These are phyloP conservation scores for Coprinopsis strossmayeri DNA, from an alignment of 768 basidiomycete species.

Conservation along the genomic window DNA sequence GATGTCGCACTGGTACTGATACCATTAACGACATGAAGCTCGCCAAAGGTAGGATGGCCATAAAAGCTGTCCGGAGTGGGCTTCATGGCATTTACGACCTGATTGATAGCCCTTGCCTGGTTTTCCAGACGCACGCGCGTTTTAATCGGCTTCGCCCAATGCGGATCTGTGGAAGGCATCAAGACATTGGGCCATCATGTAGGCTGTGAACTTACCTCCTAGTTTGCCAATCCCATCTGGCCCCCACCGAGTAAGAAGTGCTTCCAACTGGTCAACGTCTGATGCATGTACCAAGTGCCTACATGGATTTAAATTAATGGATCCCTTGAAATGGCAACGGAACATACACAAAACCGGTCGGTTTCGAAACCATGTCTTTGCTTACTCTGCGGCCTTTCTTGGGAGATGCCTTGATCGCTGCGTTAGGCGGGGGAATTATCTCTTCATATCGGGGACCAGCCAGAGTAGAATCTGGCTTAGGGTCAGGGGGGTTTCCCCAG, in stretches of 20 bases:
- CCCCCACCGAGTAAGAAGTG: slow-evolving; percentile 81
- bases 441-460: slow-evolving; percentile 71
- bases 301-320: slow-evolving; percentile 19
- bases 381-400: slow-evolving; percentile 64
- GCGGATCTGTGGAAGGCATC: slow-evolving; percentile 52
- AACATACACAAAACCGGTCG: slow-evolving; percentile 79
- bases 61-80: slow-evolving; percentile 40
- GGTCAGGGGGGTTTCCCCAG: slow-evolving; percentile 39
- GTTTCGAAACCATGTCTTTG: slow-evolving; percentile 86
- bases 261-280: slow-evolving; percentile 84
- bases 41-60: slow-evolving; percentile 38
- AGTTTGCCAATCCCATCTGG: slow-evolving; percentile 86
- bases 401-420: slow-evolving; percentile 27
- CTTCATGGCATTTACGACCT: slow-evolving; percentile 67
- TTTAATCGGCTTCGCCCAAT: slow-evolving; percentile 87
- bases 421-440: slow-evolving; percentile 26
- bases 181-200: slow-evolving; percentile 15
- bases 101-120: slow-evolving; percentile 68
- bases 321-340: slow-evolving; percentile 13
- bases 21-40: slow-evolving; percentile 77
- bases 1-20: slow-evolving; percentile 62
- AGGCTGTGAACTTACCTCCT: slow-evolving; percentile 51
- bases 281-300: slow-evolving; percentile 91
- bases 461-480: slow-evolving; percentile 33
- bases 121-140: slow-evolving; percentile 59